phyloP scores from a whole-genome alignment of 2,329 filamentous ascomycete species.

The Ascochyta pisi region DNA sequence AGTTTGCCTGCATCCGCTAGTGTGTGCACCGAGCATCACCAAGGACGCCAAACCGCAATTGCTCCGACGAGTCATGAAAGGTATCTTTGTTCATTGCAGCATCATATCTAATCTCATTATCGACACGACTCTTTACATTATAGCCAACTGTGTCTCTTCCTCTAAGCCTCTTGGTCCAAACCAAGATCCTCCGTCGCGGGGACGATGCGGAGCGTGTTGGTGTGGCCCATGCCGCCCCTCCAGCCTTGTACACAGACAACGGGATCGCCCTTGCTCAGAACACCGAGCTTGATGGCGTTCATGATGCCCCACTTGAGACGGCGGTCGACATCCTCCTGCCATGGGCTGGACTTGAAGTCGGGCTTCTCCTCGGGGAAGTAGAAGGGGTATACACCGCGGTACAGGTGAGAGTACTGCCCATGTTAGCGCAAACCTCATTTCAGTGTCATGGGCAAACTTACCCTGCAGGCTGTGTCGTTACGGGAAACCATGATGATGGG shows the following conservation, averaged over 20 bases:
- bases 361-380: constrained; percentile 91
- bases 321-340: constrained; percentile 98
- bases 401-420: constrained; percentile 80
- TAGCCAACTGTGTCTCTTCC: constrained; percentile 13
- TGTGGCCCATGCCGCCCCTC: constrained; percentile 91
- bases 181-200: constrained; percentile 59
- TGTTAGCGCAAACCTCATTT: constrained; percentile 21
- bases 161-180: constrained; percentile 55
- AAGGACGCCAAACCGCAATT: constrained; percentile 31
- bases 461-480: constrained; percentile 78
- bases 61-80: constrained; percentile 34
- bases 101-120: constrained; percentile 19
- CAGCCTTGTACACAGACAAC: constrained; percentile 88
- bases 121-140: constrained; percentile 20
- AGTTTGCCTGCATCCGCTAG: constrained; percentile 33
- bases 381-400: constrained; percentile 98
- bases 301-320: constrained; percentile 97
- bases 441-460: constrained; percentile 47
- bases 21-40: constrained; percentile 31
- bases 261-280: constrained; percentile 74
- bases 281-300: constrained; percentile 82
- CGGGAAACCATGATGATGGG: constrained; percentile 99
- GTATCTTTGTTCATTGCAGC: constrained; percentile 20
- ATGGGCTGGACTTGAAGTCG: constrained; percentile 89
- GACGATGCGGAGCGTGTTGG: constrained; percentile 73